Base-by-base conservation (phyloP, 2,329 filamentous ascomycete genomes). In the Trematosphaeria pertusa region DNA sequence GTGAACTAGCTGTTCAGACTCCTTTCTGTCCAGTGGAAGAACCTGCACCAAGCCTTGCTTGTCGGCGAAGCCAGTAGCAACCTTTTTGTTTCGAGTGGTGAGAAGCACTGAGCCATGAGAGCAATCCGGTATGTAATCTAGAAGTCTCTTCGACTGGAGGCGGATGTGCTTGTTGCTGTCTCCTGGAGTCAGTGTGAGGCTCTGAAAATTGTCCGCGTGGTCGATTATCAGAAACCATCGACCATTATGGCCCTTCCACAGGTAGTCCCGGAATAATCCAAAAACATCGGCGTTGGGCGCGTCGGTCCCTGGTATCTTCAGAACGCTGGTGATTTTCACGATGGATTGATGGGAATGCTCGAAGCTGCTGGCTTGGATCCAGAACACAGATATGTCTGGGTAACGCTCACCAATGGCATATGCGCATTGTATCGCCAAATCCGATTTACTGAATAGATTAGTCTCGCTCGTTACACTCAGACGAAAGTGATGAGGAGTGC, bases 71-170 rank as follows among this genome's bases (percentile, higher is more conserved):
- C 22, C 12, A 14, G 30, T 40, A 9, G 46, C 46, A 33, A 49
- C 28, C 17, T 49, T 49, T 18, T 36, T 44, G 24, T 49, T 41
- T 22, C 46, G 40, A 15, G 46, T 49, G 20, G 46, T 49, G 30
- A 49, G 21, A 36, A 49, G 36, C 5, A 49, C 46, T 28, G 46
- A 49, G 24, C 46, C 46, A 26, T 44, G 46, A 32, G 22, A 12
- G 31, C 40, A 44, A 33, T 40, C 26, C 12, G 46, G 46, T 19
- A 49, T 44, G 21, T 37, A 37, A 14, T 43, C 19, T 15, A 32
- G 33, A 14, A 49, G 36, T 18, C 36, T 36, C 20, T 34, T 43
- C n/a, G n/a, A n/a, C n/a, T n/a, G n/a, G n/a, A n/a, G n/a, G n/a
- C n/a, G n/a, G n/a, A n/a, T n/a, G n/a, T n/a, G n/a, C n/a, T n/a